These are phyloP conservation scores for Musa beccarii DNA, from an alignment of 176 grass and related monocot genomes.

Conservation along the genomic window DNA sequence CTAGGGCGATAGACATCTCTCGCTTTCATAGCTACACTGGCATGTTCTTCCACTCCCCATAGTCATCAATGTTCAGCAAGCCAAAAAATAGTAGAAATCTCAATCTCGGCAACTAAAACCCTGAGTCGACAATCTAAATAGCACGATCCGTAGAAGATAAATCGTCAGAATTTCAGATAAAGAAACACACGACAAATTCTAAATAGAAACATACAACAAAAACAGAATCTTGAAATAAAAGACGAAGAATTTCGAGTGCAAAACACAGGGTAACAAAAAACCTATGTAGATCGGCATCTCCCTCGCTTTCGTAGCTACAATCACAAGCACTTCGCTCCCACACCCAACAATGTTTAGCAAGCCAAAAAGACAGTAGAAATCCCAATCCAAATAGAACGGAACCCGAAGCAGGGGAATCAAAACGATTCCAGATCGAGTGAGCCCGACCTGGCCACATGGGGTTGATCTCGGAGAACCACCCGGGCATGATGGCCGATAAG, in stretches of 20 bases:
- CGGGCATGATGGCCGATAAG: slow-evolving; percentile 74
- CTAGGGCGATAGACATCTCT: too few relatives aligned
- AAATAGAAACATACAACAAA: too few relatives aligned
- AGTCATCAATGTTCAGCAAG: too few relatives aligned
- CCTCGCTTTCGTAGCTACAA: too few relatives aligned
- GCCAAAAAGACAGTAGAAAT: too few relatives aligned
- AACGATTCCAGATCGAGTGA: neutral
- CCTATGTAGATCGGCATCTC: too few relatives aligned
- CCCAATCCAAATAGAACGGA: neutral
- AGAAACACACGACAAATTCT: neutral
- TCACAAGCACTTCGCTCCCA: too few relatives aligned
- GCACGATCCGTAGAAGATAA: neutral
- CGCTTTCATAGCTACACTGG: neutral
- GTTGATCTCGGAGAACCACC: slow-evolving; percentile 98
- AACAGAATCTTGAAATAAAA: neutral
- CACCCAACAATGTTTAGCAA: too few relatives aligned
- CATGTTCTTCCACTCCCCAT: too few relatives aligned
- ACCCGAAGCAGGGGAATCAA: neutral
- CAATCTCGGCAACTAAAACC: neutral
- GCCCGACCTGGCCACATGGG: slow-evolving; percentile 86
- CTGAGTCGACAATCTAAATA: neutral
- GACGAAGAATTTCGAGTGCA: neutral
- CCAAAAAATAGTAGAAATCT: neutral
- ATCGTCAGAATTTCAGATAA: neutral
- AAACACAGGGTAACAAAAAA: too few relatives aligned